Evolutionary conservation across 129 eudicot genomes (phyloP), one percentile per base, ranked within the genome.

Genomic region (Artemisia annua): DNA sequence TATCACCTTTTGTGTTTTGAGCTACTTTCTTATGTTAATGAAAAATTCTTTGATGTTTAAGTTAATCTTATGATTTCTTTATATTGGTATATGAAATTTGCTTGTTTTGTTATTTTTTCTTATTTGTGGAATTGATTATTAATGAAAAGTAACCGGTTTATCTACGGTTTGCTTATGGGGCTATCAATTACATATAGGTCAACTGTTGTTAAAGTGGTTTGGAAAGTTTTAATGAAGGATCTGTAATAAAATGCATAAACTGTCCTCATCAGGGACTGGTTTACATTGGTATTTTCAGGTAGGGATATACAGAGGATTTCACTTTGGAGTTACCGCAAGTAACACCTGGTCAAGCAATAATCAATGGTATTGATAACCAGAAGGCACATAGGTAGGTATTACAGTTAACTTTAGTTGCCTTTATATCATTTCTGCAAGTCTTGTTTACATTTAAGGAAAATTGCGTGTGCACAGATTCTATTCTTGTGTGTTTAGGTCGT

Each of bases 291-390:
- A 71, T 70, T 28, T 79, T 72, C 87, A 90, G 97, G 97, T 84
- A 22, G 99, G 99, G 63, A 83, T 90, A 77, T n/a, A 90, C 93
- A 5, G 99, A 94, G 13, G 99, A 94, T 63, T 88, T 94, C 30
- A 94, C 85, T 81, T 20, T 90, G 84, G 99, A 94, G 81, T 63
- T 84, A 43, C 96, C 96, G 80, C 78, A n/a, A n/a, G 71, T 82
- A 43, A 77, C 80, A 48, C 84, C 90, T 39, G n/a, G 75, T 67
- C 60, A 75, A 85, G 66, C 66, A 80, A n/a, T n/a, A 51, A 73
- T 52, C 30, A 83, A 69, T n/a, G 4, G 83, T 85, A 50, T 73
- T 83, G 84, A 74, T 71, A 73, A n/a, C 68, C 54, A 43, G 81
- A 83, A 75, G n/a, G 82, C 66, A 14, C 61, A 67, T 62, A n/a